Conservation (phyloP, 495 filamentous ascomycete species). For the Parathielavia appendiculata region DNA sequence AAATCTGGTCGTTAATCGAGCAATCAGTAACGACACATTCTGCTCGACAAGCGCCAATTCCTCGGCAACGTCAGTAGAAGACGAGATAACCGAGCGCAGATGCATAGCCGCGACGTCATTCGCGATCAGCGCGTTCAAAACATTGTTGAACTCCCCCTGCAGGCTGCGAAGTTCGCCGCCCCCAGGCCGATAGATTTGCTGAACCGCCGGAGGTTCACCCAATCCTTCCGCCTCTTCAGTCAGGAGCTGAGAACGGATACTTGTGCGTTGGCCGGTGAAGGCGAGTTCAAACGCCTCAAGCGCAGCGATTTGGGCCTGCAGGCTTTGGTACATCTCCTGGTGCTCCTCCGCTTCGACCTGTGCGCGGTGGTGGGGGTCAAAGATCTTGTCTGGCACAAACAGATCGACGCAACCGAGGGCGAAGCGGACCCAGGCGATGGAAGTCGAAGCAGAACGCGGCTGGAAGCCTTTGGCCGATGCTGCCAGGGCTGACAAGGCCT, state of each 20-base stretch:
- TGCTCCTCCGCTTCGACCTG: conserved; percentile 66
- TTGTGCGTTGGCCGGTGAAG: conserved; percentile 63
- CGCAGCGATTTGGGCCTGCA: conserved; percentile 54
- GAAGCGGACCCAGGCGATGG: conserved; percentile 61
- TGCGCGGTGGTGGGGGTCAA: conserved; percentile 78
- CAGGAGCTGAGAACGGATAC: conserved; percentile 55
- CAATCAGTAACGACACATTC: conserved; percentile 65
- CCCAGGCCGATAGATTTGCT: conserved; percentile 62
- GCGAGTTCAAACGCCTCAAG: conserved; percentile 59
- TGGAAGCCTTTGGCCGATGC: conserved; percentile 27
- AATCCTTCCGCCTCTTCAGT: conserved; percentile 54
- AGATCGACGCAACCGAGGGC: conserved; percentile 62
- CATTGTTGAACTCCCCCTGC: conserved; percentile 74
- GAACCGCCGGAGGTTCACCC: conserved; percentile 54
- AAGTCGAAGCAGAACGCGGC: conserved; percentile 32
- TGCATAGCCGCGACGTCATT: conserved; percentile 46
- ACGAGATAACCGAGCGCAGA: conserved; percentile 29
- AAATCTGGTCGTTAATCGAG: conserved; percentile 60
- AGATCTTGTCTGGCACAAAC: conserved; percentile 79
- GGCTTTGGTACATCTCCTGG: conserved; percentile 45
- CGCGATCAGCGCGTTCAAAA: conserved; percentile 60
- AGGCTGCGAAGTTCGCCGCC: conserved; percentile 62
- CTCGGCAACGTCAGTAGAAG: conserved; percentile 33
- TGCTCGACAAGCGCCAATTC: conserved; percentile 56
- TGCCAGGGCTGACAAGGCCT: conserved; percentile 35